Percentiles rank a stretch among this genome's conserved stretches.
phyloP scores from a whole-genome alignment of 768 basidiomycete genomes.

The Butyriboletus loyo region DNA sequence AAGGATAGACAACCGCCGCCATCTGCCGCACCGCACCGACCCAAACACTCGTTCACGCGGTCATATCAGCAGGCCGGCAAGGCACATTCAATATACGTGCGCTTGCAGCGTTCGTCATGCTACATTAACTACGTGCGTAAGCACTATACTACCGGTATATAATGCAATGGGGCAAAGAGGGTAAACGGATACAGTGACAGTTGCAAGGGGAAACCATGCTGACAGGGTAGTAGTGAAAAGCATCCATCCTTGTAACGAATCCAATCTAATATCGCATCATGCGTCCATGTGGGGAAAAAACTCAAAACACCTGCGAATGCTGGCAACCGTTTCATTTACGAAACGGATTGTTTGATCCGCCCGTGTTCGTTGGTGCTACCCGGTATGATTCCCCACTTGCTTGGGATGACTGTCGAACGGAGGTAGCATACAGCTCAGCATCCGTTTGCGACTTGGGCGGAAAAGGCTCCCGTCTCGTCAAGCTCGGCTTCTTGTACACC shows the following conservation, averaged over 20 bases:
- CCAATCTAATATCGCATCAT: conserved; percentile 19
- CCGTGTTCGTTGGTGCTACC: conserved; percentile 43
- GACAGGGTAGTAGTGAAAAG: conserved; percentile 4
- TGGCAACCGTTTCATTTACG: conserved; percentile 33
- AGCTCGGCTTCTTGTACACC: conserved; percentile 29
- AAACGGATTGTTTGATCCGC: conserved; percentile 54
- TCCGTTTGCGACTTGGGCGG: conserved; percentile 42
- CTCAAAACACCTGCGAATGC: conserved; percentile 7
- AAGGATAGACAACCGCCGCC: conserved; percentile 14
- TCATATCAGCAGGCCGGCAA: conserved; percentile 16
- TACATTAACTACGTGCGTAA: conserved; percentile 25
- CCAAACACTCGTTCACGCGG: conserved; percentile 23
- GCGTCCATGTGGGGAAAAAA: conserved; percentile 26
- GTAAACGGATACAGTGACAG: conserved; percentile 16
- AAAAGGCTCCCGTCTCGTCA: conserved; percentile 25
- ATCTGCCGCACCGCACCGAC: conserved; percentile 7
- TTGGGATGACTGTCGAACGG: conserved; percentile 38
- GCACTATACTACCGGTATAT: conserved; percentile 9
- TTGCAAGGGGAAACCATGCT: conserved; percentile 11
- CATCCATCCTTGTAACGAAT: conserved; percentile 3
- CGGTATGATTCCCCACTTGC: conserved; percentile 37
- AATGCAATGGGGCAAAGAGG: conserved; percentile 10
- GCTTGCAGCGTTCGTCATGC: conserved; percentile 8
- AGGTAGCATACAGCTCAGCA: conserved; percentile 58
- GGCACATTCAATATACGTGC: conserved; percentile 1